These are phyloP conservation scores for Jimgerdemannia flammicorona DNA, from an alignment of 192 early-diverging fungal species.

Conservation along the genomic window DNA sequence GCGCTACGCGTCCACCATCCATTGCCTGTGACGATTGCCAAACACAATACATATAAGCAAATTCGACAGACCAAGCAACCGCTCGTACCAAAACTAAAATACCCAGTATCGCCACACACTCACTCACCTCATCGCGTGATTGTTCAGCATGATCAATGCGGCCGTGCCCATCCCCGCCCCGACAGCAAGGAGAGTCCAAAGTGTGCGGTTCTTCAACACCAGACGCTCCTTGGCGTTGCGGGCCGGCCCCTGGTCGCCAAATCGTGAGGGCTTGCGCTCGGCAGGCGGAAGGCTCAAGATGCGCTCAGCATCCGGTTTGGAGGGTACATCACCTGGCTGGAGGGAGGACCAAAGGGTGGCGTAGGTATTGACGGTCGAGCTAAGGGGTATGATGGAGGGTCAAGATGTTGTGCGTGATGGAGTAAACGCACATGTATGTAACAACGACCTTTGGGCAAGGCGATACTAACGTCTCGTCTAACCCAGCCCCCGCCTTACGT, in stretches of 20 bases:
- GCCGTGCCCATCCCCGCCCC: slow-evolving; percentile 12
- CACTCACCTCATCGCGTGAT: slow-evolving; percentile 12
- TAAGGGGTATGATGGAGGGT: not conserved
- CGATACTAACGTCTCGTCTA: slow-evolving; percentile 31
- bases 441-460: not conserved
- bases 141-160: slow-evolving; percentile 11
- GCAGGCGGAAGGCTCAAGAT: not conserved
- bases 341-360: not conserved
- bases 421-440: too few species aligned
- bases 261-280: not conserved
- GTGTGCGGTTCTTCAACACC: not conserved
- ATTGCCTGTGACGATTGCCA: not conserved
- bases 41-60: not conserved
- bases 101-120: not conserved
- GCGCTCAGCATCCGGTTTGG: not conserved
- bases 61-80: not conserved
- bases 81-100: not conserved
- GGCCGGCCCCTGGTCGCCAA: not conserved
- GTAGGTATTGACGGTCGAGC: slow-evolving; percentile 27
- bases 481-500: slow-evolving; percentile 21
- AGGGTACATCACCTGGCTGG: not conserved
- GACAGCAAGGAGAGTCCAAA: slow-evolving; percentile 7
- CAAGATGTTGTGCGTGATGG: too few species aligned
- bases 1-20: not conserved
- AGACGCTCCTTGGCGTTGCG: slow-evolving; percentile 1